Percentiles rank a stretch among this genome's conserved stretches.
phyloP scores from a whole-genome alignment of 192 early-diverging fungal species.

The Kappamyces sp. region DNA sequence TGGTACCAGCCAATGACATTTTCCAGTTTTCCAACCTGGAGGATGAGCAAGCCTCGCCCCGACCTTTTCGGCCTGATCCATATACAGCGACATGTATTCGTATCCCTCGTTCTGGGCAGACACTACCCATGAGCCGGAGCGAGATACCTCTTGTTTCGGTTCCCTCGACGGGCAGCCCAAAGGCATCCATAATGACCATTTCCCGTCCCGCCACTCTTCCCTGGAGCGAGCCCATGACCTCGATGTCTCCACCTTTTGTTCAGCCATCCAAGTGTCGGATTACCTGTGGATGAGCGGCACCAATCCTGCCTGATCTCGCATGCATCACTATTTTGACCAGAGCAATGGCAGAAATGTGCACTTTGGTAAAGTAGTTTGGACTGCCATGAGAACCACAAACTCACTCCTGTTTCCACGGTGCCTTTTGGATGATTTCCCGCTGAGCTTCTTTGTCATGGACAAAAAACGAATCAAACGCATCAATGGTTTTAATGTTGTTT shows the following conservation, averaged over 20 bases:
- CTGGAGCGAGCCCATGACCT: constrained; percentile 98
- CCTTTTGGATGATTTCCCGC: not conserved
- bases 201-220: constrained; percentile 83
- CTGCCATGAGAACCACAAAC: constrained; percentile 30
- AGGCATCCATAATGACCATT: constrained; percentile 94
- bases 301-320: constrained; percentile 90
- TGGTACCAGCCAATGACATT: constrained; percentile 99
- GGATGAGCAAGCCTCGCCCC: not conserved
- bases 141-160: constrained; percentile 92
- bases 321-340: constrained; percentile 99
- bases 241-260: constrained; percentile 17
- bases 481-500: constrained; percentile 60
- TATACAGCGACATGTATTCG: constrained; percentile 96
- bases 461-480: not conserved
- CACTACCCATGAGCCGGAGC: not conserved
- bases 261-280: not conserved
- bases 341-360: constrained; percentile 90
- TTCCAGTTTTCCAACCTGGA: constrained; percentile 79
- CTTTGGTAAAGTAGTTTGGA: constrained; percentile 77
- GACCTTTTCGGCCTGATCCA: constrained; percentile 75
- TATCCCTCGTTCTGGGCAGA: constrained; percentile 78
- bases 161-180: constrained; percentile 95
- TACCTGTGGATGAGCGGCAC: constrained; percentile 25
- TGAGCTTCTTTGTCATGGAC: not conserved
- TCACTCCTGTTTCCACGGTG: constrained; percentile 20